Conservation (phyloP, 805 yeast species). For the Spathaspora sp. region DNA sequence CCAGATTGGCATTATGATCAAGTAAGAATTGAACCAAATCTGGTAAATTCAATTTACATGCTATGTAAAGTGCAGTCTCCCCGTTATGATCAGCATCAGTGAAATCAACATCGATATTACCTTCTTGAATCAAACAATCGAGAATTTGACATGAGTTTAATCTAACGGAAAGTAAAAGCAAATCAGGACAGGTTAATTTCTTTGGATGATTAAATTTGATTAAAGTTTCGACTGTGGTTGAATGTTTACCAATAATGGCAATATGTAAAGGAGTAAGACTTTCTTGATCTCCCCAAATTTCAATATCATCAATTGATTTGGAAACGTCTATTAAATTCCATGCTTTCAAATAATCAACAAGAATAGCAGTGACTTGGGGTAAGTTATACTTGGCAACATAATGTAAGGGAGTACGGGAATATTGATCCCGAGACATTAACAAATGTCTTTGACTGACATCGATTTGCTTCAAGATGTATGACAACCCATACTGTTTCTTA, state of each 20-base stretch:
- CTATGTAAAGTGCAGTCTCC: conserved; percentile 84
- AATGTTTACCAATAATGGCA: conserved; percentile 80
- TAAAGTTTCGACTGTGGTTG: conserved; percentile 63
- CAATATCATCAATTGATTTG: conserved; percentile 51
- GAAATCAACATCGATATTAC: conserved; percentile 63
- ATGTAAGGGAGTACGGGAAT: conserved; percentile 82
- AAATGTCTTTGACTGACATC: conserved; percentile 14
- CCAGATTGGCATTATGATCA: conserved; percentile 62
- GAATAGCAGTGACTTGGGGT: conserved; percentile 48
- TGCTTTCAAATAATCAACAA: conserved; percentile 51
- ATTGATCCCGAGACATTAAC: conserved; percentile 67
- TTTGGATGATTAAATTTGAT: conserved; percentile 40
- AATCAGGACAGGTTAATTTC: conserved; percentile 48
- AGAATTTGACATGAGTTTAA: conserved; percentile 59
- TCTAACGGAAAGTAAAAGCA: conserved; percentile 66
- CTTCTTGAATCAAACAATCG: conserved; percentile 46
- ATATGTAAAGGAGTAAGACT: conserved; percentile 77
- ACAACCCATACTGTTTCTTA: conserved; percentile 32
- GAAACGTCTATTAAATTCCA: conserved; percentile 57
- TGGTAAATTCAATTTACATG: conserved; percentile 59
- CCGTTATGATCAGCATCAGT: conserved; percentile 50
- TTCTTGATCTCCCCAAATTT: conserved; percentile 75
- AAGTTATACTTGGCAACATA: conserved; percentile 87
- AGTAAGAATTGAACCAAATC: conserved; percentile 56
- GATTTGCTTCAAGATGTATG: conserved; percentile 54